Percentiles rank a stretch among this genome's conserved stretches.
phyloP scores from a whole-genome alignment of 2,329 filamentous ascomycete genomes.

The Niveomyces coronatus region DNA sequence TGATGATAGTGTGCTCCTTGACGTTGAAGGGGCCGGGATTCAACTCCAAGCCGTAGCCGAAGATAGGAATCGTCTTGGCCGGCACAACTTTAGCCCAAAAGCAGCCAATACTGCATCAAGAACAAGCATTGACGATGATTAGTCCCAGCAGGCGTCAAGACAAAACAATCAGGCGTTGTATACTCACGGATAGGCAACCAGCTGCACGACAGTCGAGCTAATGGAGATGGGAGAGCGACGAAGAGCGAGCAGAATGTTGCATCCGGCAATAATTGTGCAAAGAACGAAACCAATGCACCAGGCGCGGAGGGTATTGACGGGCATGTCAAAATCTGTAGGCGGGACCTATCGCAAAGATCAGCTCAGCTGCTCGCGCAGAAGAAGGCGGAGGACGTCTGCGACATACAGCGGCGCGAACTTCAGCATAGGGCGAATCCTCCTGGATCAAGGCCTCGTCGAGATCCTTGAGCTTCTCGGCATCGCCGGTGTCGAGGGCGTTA shows the following conservation, averaged over 20 bases:
- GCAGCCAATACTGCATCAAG: constrained; percentile 16
- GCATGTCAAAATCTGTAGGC: constrained; percentile 40
- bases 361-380: neutral
- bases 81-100: constrained; percentile 25
- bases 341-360: constrained; percentile 9
- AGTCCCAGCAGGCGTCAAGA: too few species aligned
- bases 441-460: constrained; percentile 37
- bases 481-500: constrained; percentile 31
- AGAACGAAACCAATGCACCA: constrained; percentile 46
- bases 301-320: constrained; percentile 47
- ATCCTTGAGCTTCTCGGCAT: constrained; percentile 33
- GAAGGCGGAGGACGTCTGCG: too few species aligned
- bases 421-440: constrained; percentile 47
- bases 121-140: too few species aligned
- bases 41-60: constrained; percentile 23
- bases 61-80: constrained; percentile 19
- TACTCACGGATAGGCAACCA: constrained; percentile 44
- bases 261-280: constrained; percentile 44
- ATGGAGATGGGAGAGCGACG: constrained; percentile 42
- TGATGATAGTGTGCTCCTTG: constrained; percentile 41
- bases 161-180: too few species aligned
- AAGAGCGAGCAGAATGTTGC: constrained; percentile 43
- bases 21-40: constrained; percentile 34
- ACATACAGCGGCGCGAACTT: constrained; percentile 24
- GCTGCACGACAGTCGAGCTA: constrained; percentile 43